Evolutionary conservation across 106 monocot species (phyloP).

Genomic region (Allium sativum): DNA sequence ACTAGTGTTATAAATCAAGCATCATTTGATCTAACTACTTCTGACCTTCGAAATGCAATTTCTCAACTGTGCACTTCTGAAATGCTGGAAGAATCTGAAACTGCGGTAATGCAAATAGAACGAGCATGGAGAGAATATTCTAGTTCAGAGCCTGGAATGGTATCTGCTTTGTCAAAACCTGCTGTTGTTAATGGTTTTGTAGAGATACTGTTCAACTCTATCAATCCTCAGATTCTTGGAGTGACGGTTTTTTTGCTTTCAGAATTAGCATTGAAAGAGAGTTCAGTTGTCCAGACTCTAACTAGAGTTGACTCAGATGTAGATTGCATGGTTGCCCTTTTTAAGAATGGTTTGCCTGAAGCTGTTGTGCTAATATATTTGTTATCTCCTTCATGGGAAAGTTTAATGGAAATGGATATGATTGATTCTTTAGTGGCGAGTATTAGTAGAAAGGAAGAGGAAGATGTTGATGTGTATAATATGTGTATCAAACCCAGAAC

Average conservation of each 20-base stretch:
- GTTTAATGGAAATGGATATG: conserved; percentile 39
- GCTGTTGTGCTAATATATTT: conserved; percentile 31
- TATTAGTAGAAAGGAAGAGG: conserved; percentile 8
- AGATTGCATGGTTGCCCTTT: conserved; percentile 39
- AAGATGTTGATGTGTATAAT: conserved; percentile 1
- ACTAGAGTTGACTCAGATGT: conserved; percentile 50
- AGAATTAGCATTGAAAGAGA: conserved; percentile 33
- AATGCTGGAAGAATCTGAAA: conserved; percentile 34
- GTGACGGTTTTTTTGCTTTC: conserved; percentile 27
- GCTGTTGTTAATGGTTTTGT: conserved; percentile 47
- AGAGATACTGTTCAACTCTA: conserved; percentile 44
- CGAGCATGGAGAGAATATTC: conserved; percentile 21
- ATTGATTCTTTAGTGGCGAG: conserved; percentile 23
- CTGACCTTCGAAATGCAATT: conserved; percentile 30
- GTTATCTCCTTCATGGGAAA: conserved; percentile 26
- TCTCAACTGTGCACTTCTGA: conserved; percentile 44
- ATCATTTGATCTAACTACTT: conserved; percentile 7
- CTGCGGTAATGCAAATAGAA: conserved; percentile 42
- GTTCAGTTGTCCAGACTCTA: conserved; percentile 32
- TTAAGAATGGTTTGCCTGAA: conserved; percentile 52
- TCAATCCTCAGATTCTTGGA: conserved; percentile 20
- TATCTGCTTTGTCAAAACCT: conserved; percentile 23
- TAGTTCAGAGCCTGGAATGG: conserved; percentile 8
- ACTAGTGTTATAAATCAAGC: conserved; percentile 41
- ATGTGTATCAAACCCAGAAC: conserved; percentile 30